phyloP scores from a whole-genome alignment of 768 basidiomycete genomes.

The Leccinum truebloodii region DNA sequence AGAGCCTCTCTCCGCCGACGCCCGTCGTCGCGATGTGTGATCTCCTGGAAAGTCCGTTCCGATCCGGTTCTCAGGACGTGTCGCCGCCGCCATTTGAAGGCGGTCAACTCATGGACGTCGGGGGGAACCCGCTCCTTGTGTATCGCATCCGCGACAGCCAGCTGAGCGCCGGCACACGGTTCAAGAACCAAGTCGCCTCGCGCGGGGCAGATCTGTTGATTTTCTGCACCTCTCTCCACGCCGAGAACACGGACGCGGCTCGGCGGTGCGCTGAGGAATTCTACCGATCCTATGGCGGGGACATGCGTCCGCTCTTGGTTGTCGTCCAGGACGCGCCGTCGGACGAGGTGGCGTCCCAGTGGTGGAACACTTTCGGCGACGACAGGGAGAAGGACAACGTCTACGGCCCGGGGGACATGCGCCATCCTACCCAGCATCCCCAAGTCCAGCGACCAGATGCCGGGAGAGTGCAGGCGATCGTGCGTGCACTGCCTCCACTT shows the following conservation, averaged over 20 bases:
- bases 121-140: slow-evolving; percentile 16
- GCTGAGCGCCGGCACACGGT: slow-evolving; percentile 19
- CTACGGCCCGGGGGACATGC: neutral
- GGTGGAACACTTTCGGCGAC: slow-evolving; percentile 22
- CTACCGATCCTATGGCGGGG: slow-evolving; percentile 26
- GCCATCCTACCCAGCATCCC: neutral
- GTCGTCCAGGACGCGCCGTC: slow-evolving; percentile 24
- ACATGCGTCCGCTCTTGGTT: slow-evolving; percentile 28
- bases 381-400: slow-evolving; percentile 1
- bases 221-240: slow-evolving; percentile 18
- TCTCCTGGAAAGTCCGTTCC: slow-evolving; percentile 7
- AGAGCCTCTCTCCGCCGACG: slow-evolving; percentile 10
- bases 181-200: slow-evolving; percentile 25
- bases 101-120: slow-evolving; percentile 21
- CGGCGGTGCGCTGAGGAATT: slow-evolving; percentile 22
- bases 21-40: slow-evolving; percentile 28
- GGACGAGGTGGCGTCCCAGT: slow-evolving; percentile 19
- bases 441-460: neutral
- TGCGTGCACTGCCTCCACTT: slow-evolving; percentile 22
- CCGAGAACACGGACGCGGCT: neutral
- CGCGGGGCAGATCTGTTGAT: slow-evolving; percentile 31
- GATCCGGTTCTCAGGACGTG: slow-evolving; percentile 9
- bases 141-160: slow-evolving; percentile 25
- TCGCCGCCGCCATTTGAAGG: slow-evolving; percentile 19
- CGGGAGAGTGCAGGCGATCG: slow-evolving; percentile 20